phyloP scores from a whole-genome alignment of 495 filamentous ascomycete genomes.

The Aspergillus nidulans region DNA sequence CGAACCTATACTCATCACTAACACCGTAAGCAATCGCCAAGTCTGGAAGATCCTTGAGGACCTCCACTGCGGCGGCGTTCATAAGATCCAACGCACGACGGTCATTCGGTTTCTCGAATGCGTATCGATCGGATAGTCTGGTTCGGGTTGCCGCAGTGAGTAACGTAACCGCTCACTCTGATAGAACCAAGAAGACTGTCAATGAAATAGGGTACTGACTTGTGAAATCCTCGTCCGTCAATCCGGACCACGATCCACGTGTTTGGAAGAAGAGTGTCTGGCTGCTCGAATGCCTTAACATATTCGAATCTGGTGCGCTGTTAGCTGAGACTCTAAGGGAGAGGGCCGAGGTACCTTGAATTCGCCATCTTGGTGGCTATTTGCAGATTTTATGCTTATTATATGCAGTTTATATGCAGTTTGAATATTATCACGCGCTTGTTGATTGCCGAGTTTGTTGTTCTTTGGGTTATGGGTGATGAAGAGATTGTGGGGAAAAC shows the following conservation, averaged over 20 bases:
- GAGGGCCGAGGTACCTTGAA: constrained; percentile 46
- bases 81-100: constrained; percentile 81
- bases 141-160: constrained; percentile 4
- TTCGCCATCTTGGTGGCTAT: constrained; percentile 38
- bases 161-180: not conserved
- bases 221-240: constrained; percentile 89
- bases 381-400: not conserved
- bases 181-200: not conserved
- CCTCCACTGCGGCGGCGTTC: constrained; percentile 82
- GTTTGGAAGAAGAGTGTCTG: constrained; percentile 73
- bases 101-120: constrained; percentile 90
- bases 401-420: not conserved
- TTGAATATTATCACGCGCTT: not conserved
- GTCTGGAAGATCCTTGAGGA: constrained; percentile 81
- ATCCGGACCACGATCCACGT: constrained; percentile 93
- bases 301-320: constrained; percentile 70
- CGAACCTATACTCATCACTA: constrained; percentile 86
- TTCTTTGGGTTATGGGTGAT: not conserved
- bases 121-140: constrained; percentile 76
- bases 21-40: constrained; percentile 84
- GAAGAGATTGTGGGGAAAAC: constrained; percentile 6
- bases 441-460: not conserved
- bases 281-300: constrained; percentile 82
- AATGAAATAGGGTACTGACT: constrained; percentile 48
- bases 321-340: constrained; percentile 3